Evolutionary conservation across 331 rosid species (phyloP).

Genomic region (Phaseolus coccineus): DNA sequence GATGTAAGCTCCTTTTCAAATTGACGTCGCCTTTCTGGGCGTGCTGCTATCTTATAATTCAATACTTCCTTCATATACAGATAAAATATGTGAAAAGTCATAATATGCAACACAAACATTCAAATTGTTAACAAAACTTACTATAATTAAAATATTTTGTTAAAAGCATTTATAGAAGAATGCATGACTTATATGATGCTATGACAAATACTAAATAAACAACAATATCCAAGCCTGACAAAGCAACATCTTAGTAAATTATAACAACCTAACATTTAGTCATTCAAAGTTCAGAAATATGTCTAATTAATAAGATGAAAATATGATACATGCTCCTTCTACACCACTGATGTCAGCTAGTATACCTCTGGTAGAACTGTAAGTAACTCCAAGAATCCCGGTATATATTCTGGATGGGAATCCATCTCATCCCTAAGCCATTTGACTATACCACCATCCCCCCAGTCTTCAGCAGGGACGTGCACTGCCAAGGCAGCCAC

Average conservation of each 20-base stretch:
- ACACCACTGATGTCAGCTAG: background rate
- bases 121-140: slow-evolving; percentile 31
- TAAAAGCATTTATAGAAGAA: slow-evolving; percentile 31
- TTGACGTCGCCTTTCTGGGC: slow-evolving; percentile 98
- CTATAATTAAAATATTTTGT: slow-evolving; percentile 39
- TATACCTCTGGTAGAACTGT: slow-evolving; percentile 98
- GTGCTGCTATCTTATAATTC: slow-evolving; percentile 96
- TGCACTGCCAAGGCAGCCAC: slow-evolving; percentile 99
- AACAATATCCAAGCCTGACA: slow-evolving; percentile 36
- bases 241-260: slow-evolving; percentile 2
- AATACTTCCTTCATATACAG: slow-evolving; percentile 78
- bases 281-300: slow-evolving; percentile 26
- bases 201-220: background rate
- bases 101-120: slow-evolving; percentile 37
- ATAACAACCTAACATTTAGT: slow-evolving; percentile 33
- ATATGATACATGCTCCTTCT: slow-evolving; percentile 33
- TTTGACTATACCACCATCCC: slow-evolving; percentile 96
- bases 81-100: slow-evolving; percentile 42
- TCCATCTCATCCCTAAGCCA: slow-evolving; percentile 99
- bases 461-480: slow-evolving; percentile 98
- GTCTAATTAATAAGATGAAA: slow-evolving; percentile 33
- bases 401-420: slow-evolving; percentile 93
- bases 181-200: background rate
- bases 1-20: slow-evolving; percentile 96
- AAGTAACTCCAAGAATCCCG: slow-evolving; percentile 97